phyloP scores from a whole-genome alignment of 2,329 filamentous ascomycete genomes.

The Botrytis galanthina region DNA sequence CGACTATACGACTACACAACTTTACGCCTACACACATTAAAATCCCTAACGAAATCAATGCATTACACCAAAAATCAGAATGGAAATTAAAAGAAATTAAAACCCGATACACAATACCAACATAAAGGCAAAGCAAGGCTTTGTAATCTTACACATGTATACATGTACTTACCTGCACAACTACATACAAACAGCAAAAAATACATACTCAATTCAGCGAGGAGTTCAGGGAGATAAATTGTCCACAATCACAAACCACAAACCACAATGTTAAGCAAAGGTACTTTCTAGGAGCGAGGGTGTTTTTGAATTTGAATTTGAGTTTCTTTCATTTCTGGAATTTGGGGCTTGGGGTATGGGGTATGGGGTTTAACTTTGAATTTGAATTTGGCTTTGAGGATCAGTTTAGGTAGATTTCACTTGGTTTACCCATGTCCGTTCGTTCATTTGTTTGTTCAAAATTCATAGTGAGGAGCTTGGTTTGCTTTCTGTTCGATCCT shows the following conservation, averaged over 20 bases:
- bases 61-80: background rate
- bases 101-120: background rate
- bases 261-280: background rate
- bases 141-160: background rate
- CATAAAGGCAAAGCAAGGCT: background rate
- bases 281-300: background rate
- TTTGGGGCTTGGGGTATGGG: background rate
- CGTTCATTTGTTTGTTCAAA: background rate
- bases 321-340: background rate
- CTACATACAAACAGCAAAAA: background rate
- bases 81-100: background rate
- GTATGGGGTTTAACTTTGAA: background rate
- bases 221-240: background rate
- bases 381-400: background rate
- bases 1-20: background rate
- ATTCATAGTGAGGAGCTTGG: background rate
- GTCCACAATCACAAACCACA: background rate
- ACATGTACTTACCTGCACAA: background rate
- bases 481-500: background rate
- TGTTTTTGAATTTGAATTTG: background rate
- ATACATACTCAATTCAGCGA: background rate
- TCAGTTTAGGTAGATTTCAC: background rate
- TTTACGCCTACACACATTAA: background rate
- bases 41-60: background rate
- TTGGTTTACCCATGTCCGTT: background rate